A percentile compares a stretch with the other conserved stretches of the same genome.
These are phyloP conservation scores for Phanerochaete carnosa DNA, from an alignment of 768 basidiomycete genomes.

Conservation along the genomic window DNA sequence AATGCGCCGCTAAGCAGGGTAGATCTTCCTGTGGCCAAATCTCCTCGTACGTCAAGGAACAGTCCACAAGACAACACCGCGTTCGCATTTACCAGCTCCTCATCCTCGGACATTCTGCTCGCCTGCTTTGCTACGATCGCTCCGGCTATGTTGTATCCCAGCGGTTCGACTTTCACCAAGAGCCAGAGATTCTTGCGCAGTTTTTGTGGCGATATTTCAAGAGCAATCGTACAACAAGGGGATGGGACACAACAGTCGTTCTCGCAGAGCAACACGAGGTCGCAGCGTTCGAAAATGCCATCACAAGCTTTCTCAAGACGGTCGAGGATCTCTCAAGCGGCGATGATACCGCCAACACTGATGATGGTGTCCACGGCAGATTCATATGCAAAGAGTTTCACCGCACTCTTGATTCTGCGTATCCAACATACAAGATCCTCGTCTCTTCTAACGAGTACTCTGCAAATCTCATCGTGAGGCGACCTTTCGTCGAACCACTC, in stretches of 20 bases:
- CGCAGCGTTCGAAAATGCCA: neutral
- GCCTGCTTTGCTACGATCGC: neutral
- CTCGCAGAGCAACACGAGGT: neutral
- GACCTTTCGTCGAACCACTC: neutral
- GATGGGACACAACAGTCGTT: neutral
- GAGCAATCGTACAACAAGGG: neutral
- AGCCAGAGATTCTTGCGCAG: neutral
- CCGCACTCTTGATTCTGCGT: neutral
- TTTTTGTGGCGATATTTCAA: conserved; percentile 2
- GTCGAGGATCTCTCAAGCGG: neutral
- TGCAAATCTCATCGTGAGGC: neutral
- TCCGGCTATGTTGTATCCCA: neutral
- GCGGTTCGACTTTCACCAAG: neutral
- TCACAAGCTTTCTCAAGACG: neutral
- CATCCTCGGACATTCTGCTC: neutral
- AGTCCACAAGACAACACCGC: neutral
- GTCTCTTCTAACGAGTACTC: neutral
- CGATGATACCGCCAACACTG: neutral
- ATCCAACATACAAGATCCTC: neutral
- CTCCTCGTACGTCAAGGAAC: neutral
- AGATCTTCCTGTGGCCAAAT: too few relatives aligned
- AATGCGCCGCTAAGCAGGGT: too few relatives aligned
- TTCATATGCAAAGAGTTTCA: neutral
- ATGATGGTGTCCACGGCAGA: neutral
- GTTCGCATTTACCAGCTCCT: neutral